Conservation (phyloP, 352 stramenopile species). For the Globisporangium recalcitrans region DNA sequence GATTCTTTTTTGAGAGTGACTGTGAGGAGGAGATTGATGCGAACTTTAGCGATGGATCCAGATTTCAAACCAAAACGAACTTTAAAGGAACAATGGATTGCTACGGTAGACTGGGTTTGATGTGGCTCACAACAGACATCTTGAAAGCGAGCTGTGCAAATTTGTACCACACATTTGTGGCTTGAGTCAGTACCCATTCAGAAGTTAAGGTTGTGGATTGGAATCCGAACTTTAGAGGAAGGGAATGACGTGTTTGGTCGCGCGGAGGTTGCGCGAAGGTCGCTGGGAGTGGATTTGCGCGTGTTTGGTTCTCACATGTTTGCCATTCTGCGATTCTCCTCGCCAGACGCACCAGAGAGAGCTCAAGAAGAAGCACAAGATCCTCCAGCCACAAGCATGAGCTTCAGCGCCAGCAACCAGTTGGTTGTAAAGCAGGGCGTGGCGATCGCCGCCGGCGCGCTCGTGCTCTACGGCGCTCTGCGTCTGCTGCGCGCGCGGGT, state of each 20-base stretch:
- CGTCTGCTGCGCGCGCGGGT: slow-evolving; percentile 64
- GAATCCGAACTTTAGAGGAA: not conserved
- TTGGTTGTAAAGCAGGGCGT: slow-evolving; percentile 15
- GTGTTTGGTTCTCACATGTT: slow-evolving; percentile 1
- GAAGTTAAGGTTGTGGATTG: no score
- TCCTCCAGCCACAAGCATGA: slow-evolving; percentile 1
- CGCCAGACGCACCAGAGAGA: not conserved
- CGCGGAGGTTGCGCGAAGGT: slow-evolving; percentile 6
- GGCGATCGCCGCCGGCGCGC: slow-evolving; percentile 17
- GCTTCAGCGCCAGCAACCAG: slow-evolving; percentile 5
- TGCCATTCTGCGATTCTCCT: not conserved
- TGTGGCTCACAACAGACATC: not conserved
- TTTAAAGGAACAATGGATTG: not conserved
- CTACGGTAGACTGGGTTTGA: not conserved
- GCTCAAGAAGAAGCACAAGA: not conserved
- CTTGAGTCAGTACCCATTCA: not conserved
- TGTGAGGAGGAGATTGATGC: not conserved
- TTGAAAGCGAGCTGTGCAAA: not conserved
- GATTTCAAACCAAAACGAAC: not conserved
- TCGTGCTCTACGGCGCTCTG: slow-evolving; percentile 47
- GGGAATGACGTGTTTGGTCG: slow-evolving; percentile 2
- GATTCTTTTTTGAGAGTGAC: slow-evolving; percentile 3
- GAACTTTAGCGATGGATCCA: not conserved
- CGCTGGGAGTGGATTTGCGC: slow-evolving; percentile 2
- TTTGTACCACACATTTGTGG: not conserved